These are phyloP conservation scores for Mycena indigotica DNA, from an alignment of 768 basidiomycete genomes.

Conservation along the genomic window DNA sequence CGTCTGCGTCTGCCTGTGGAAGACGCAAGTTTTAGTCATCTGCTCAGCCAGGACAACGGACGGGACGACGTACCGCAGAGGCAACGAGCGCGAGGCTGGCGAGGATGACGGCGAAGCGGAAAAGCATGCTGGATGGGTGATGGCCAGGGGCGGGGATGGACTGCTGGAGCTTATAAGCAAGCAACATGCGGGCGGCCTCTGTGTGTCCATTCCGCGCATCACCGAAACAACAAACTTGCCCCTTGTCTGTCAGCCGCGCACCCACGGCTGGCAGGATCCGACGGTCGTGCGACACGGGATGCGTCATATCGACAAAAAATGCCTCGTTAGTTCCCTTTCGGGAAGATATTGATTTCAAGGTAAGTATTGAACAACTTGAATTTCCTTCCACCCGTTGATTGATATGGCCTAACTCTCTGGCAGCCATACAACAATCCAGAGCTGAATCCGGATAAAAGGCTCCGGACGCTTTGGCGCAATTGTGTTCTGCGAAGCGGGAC, in stretches of 20 bases:
- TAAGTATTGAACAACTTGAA: no score
- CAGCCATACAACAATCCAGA: no score
- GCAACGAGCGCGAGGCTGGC: not conserved
- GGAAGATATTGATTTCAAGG: no score
- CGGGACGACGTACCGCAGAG: not conserved
- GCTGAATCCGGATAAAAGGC: no score
- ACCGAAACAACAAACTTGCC: not conserved
- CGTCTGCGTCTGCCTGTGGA: not conserved
- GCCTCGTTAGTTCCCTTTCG: no score
- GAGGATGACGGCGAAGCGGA: not conserved
- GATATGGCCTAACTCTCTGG: no score
- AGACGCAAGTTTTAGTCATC: not conserved
- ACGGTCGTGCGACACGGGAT: no score
- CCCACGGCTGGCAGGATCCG: not conserved
- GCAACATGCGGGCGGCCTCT: not conserved
- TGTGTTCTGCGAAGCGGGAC: not conserved
- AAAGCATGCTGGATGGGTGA: not conserved
- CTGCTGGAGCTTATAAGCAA: not conserved
- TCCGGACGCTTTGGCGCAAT: no score
- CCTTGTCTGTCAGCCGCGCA: not conserved
- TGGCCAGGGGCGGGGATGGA: not conserved
- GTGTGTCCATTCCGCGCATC: not conserved
- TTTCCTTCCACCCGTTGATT: no score
- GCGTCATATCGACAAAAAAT: no score
- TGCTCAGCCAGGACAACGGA: no score